phyloP scores from a whole-genome alignment of 768 basidiomycete genomes.

The Pulveroboletus sp. region DNA sequence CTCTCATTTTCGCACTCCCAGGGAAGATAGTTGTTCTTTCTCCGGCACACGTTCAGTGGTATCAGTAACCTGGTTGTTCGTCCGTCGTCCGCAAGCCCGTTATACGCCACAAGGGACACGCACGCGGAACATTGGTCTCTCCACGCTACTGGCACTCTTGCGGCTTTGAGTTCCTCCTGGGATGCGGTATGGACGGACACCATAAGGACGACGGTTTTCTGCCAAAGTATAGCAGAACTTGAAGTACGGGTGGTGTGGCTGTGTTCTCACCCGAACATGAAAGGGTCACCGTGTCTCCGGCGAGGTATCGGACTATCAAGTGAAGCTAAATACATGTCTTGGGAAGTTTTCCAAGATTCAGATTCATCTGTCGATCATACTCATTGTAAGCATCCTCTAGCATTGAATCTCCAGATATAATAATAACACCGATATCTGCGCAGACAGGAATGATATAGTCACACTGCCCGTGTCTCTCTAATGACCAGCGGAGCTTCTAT shows the following conservation, averaged over 20 bases:
- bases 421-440: too few species aligned
- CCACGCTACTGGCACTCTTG: constrained; percentile 77
- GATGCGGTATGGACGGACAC: constrained; percentile 77
- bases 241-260: constrained; percentile 16
- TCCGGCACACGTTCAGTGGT: constrained; percentile 85
- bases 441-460: too few species aligned
- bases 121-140: constrained; percentile 91
- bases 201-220: constrained; percentile 40
- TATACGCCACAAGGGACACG: constrained; percentile 31
- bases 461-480: neutral
- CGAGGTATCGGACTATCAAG: too few species aligned
- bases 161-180: constrained; percentile 74
- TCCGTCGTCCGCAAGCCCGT: neutral
- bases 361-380: too few species aligned
- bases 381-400: too few species aligned
- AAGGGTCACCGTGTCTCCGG: too few species aligned
- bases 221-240: neutral
- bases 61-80: constrained; percentile 62
- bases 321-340: too few species aligned
- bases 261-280: constrained; percentile 1
- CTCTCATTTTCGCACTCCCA: constrained; percentile 94
- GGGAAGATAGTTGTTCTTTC: constrained; percentile 73
- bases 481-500: neutral
- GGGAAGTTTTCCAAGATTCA: too few species aligned
- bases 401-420: too few species aligned